Percentiles rank a stretch among this genome's conserved stretches.
Evolutionary conservation across 305 asterid genomes (phyloP).

Genomic region (Coffea humblotiana): DNA sequence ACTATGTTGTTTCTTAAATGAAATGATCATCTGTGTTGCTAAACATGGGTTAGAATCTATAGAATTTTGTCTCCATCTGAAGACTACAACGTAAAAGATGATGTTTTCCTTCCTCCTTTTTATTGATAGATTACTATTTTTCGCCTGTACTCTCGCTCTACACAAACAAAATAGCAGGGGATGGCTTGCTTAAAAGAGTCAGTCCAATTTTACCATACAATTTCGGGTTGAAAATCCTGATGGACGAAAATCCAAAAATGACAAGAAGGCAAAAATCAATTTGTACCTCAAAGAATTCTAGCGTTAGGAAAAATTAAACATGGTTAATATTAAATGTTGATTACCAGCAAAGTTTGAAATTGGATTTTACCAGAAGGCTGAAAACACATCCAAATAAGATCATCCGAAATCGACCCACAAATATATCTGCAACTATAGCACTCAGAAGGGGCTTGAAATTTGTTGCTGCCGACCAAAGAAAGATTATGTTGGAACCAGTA

Average conservation of each 20-base stretch:
- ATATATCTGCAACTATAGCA: conserved; percentile 31
- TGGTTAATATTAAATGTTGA: neutral
- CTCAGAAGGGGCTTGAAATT: conserved; percentile 27
- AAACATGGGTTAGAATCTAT: neutral
- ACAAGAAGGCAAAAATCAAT: neutral
- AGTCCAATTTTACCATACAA: neutral
- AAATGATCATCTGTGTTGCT: neutral
- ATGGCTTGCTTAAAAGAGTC: neutral
- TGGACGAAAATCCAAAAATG: neutral
- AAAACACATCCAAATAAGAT: conserved; percentile 25
- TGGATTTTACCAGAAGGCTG: conserved; percentile 8
- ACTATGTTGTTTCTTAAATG: neutral
- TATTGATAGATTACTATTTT: neutral
- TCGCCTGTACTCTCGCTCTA: neutral
- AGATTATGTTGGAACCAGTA: conserved; percentile 45
- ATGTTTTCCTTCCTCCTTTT: neutral
- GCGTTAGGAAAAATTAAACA: neutral
- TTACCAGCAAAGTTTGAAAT: neutral
- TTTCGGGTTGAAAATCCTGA: neutral
- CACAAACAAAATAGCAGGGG: too few relatives aligned
- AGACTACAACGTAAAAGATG: too few relatives aligned
- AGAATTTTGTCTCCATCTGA: neutral
- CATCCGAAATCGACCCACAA: conserved; percentile 24
- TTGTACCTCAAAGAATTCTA: neutral
- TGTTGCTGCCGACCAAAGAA: conserved; percentile 44